Conservation (phyloP, 805 yeast genomes). For the Kodamaea sagamina region DNA sequence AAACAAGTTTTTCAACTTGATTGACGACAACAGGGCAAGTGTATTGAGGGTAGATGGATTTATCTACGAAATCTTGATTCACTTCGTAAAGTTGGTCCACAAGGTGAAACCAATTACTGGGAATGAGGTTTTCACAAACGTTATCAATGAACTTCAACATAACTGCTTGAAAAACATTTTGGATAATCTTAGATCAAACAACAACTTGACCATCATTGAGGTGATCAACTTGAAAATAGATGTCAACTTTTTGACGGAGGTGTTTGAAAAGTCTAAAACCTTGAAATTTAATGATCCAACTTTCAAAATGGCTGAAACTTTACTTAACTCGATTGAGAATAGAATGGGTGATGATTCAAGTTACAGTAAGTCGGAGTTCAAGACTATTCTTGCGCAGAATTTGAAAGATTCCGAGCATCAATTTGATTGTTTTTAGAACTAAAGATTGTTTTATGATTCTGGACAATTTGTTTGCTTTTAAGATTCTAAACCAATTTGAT, state of each 20-base stretch:
- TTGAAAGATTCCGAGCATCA: slow-evolving; percentile 32
- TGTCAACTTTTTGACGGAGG: slow-evolving; percentile 39
- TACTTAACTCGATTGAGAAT: slow-evolving; percentile 17
- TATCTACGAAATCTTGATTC: slow-evolving; percentile 40
- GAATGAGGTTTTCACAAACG: slow-evolving; percentile 33
- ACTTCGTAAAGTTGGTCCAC: slow-evolving; percentile 43
- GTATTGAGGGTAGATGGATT: slow-evolving; percentile 37
- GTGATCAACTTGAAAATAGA: slow-evolving; percentile 38
- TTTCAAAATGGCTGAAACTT: slow-evolving; percentile 17
- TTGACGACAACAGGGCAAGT: slow-evolving; percentile 8
- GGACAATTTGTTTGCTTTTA: too few relatives aligned
- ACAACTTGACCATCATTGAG: slow-evolving; percentile 16
- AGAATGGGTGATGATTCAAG: slow-evolving; percentile 19
- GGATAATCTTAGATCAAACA: slow-evolving; percentile 29
- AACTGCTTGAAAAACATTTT: slow-evolving; percentile 36
- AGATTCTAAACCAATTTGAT: too few relatives aligned
- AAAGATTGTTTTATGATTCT: too few relatives aligned
- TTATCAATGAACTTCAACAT: slow-evolving; percentile 41
- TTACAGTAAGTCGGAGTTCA: slow-evolving; percentile 31
- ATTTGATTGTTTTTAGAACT: slow-evolving; percentile 32
- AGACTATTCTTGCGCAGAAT: slow-evolving; percentile 27
- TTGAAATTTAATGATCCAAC: slow-evolving; percentile 37
- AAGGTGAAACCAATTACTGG: slow-evolving; percentile 44
- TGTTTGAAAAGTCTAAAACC: slow-evolving; percentile 37
- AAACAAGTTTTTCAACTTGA: slow-evolving; percentile 25